These are phyloP conservation scores for Leptodermis oblonga DNA, from an alignment of 257 asterid species.

Conservation along the genomic window DNA sequence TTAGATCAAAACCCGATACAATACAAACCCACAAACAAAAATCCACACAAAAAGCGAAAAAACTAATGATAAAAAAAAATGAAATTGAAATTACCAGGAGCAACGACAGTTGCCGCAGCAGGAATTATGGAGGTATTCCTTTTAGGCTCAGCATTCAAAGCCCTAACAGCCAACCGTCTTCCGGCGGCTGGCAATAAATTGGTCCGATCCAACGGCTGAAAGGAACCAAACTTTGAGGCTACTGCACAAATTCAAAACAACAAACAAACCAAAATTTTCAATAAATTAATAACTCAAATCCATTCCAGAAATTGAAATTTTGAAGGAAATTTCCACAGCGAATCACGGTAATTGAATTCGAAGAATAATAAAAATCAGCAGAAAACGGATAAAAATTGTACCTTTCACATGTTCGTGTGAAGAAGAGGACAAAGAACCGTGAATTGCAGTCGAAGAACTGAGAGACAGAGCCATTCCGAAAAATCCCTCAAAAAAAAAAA, in stretches of 20 bases:
- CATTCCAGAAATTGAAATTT: not conserved
- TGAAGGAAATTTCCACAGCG: no score
- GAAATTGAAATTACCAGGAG: conserved; percentile 19
- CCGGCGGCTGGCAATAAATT: conserved; percentile 29
- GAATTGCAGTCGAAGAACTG: conserved; percentile 51
- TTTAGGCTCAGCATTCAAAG: conserved; percentile 43
- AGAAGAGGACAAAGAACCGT: conserved; percentile 39
- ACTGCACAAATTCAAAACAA: conserved; percentile 12
- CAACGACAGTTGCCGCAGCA: conserved; percentile 28
- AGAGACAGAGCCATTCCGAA: conserved; percentile 56
- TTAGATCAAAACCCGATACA: not conserved
- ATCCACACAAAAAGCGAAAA: not conserved
- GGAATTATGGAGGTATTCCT: conserved; percentile 23
- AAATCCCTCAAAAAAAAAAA: not conserved
- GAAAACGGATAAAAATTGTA: conserved; percentile 7
- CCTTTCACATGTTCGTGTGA: conserved; percentile 52
- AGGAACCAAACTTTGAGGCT: conserved; percentile 42
- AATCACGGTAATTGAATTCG: not conserved
- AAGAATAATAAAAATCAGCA: not conserved
- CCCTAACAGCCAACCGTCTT: conserved; percentile 41
- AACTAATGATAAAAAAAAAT: not conserved
- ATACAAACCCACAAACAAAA: not conserved
- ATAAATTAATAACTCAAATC: not conserved
- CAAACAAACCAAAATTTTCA: not conserved
- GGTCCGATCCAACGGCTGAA: conserved; percentile 49